A percentile compares a stretch with the other conserved stretches of the same genome.
Evolutionary conservation across 2,329 filamentous ascomycete genomes (phyloP).

Genomic region (Chaetothyriales sp.): DNA sequence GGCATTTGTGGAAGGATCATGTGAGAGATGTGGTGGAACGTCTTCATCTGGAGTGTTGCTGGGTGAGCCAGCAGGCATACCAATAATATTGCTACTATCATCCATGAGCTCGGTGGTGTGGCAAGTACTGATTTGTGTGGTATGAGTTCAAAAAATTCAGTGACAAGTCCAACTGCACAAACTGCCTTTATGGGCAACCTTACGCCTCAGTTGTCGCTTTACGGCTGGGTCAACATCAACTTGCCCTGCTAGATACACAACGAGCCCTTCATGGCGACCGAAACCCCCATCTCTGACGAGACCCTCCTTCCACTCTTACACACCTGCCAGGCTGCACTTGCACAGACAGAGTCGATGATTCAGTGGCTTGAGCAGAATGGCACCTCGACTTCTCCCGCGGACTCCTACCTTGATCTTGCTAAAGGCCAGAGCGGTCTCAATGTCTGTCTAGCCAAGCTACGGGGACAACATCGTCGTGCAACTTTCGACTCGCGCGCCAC

Average conservation of each 20-base stretch:
- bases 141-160: background rate
- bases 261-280: conserved; percentile 34
- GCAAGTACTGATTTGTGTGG: background rate
- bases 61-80: background rate
- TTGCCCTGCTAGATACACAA: background rate
- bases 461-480: conserved; percentile 68
- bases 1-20: conserved; percentile 57
- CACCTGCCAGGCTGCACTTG: conserved; percentile 56
- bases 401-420: conserved; percentile 43
- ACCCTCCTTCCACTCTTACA: conserved; percentile 53
- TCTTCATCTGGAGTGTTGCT: background rate
- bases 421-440: conserved; percentile 68
- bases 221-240: background rate
- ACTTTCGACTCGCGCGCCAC: conserved; percentile 70
- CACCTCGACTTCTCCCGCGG: conserved; percentile 30
- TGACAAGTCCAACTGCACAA: background rate
- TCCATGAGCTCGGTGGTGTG: background rate
- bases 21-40: conserved; percentile 49
- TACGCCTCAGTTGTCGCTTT: background rate
- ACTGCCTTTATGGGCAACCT: background rate
- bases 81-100: background rate
- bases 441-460: conserved; percentile 63
- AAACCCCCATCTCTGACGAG: conserved; percentile 47
- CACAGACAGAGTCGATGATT: conserved; percentile 49
- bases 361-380: conserved; percentile 40